These are phyloP conservation scores for Globisporangium barbulae DNA, from an alignment of 352 stramenopile genomes.

Conservation along the genomic window DNA sequence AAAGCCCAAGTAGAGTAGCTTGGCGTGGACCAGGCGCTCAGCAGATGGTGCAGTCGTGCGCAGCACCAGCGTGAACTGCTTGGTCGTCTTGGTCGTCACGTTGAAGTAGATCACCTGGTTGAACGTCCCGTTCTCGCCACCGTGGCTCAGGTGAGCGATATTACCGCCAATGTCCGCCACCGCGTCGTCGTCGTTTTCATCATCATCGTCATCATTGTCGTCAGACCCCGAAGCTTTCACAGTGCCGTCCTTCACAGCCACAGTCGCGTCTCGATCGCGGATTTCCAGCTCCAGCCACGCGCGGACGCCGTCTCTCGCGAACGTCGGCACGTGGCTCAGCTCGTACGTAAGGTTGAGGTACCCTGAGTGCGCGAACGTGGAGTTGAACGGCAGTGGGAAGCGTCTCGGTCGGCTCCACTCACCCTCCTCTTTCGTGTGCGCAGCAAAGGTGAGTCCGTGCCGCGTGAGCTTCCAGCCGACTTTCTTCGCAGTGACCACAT, in stretches of 20 bases:
- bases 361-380: conserved; percentile 47
- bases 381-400: conserved; percentile 54
- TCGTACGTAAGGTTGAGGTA: conserved; percentile 66
- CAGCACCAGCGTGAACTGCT: conserved; percentile 59
- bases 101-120: conserved; percentile 53
- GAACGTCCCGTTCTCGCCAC: conserved; percentile 63
- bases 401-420: conserved; percentile 28
- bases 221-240: not conserved
- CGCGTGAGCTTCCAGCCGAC: conserved; percentile 68
- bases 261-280: conserved; percentile 18
- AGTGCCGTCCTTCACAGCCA: conserved; percentile 12
- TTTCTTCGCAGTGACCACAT: conserved; percentile 30
- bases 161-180: conserved; percentile 23
- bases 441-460: conserved; percentile 44
- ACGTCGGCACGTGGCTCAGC: conserved; percentile 59
- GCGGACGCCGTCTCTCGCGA: conserved; percentile 46
- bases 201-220: conserved; percentile 8
- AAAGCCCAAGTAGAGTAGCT: conserved; percentile 50
- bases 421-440: conserved; percentile 19
- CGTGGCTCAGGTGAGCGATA: conserved; percentile 56
- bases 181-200: conserved; percentile 25
- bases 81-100: conserved; percentile 35
- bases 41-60: conserved; percentile 44
- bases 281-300: conserved; percentile 76
- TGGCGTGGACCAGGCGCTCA: conserved; percentile 44